phyloP scores from a whole-genome alignment of 257 asterid species.

The Marsdenia floribunda region DNA sequence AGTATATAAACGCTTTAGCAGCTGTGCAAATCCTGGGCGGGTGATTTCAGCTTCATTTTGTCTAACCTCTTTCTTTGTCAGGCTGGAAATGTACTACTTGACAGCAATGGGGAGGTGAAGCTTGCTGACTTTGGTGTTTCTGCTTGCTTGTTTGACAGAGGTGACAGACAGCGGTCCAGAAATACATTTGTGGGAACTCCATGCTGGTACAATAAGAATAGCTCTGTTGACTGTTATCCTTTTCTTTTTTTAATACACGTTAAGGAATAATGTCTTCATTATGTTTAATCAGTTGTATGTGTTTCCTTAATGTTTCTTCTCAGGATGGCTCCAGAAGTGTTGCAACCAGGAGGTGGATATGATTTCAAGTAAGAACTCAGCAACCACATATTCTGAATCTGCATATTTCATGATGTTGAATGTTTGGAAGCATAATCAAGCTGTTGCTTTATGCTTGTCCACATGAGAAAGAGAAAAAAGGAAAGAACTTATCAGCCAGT shows the following conservation, averaged over 20 bases:
- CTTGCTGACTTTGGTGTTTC: conserved; percentile 99
- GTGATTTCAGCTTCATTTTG: conserved; percentile 11
- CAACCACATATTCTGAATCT: not conserved
- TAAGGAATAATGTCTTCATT: not conserved
- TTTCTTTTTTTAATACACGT: not conserved
- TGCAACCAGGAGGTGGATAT: conserved; percentile 99
- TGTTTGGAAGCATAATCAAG: not conserved
- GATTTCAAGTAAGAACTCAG: conserved; percentile 76
- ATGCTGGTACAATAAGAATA: conserved; percentile 62
- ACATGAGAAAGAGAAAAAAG: not conserved
- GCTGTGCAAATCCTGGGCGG: not conserved
- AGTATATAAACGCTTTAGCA: conserved; percentile 2
- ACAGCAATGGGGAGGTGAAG: conserved; percentile 80
- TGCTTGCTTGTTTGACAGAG: conserved; percentile 92
- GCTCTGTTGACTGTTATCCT: conserved; percentile 7
- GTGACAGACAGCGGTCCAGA: conserved; percentile 95
- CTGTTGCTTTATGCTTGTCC: not conserved
- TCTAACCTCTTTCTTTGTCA: conserved; percentile 30
- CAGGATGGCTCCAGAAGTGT: conserved; percentile 99
- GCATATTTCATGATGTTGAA: not conserved
- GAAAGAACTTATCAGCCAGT: not conserved
- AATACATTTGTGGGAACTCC: conserved; percentile 99
- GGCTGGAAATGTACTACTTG: conserved; percentile 97
- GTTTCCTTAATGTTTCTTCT: conserved; percentile 17
- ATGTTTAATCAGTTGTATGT: conserved; percentile 13